A percentile compares a stretch with the other conserved stretches of the same genome.
These are phyloP conservation scores for Polyrhizophydium stewartii DNA, from an alignment of 371 early-diverging fungal species.

Conservation along the genomic window DNA sequence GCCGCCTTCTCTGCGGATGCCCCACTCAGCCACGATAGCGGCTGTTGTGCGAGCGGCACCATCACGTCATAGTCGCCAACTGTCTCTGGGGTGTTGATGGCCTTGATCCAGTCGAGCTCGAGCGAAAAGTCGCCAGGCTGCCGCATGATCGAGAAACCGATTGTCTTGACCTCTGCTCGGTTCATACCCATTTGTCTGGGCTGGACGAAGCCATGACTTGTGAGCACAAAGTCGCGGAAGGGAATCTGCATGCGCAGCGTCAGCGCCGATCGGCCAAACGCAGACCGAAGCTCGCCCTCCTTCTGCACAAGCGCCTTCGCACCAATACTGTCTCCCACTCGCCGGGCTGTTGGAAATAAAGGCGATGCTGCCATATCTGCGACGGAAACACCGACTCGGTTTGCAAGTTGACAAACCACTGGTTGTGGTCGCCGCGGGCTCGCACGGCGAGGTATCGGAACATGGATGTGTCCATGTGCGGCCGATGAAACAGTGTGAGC, in stretches of 20 bases:
- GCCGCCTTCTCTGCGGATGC: too few species aligned
- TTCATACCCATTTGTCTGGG: slow-evolving; percentile 76
- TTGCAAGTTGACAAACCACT: slow-evolving; percentile 87
- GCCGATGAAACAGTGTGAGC: slow-evolving; percentile 66
- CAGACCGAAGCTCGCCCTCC: not conserved
- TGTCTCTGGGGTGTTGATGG: slow-evolving; percentile 67
- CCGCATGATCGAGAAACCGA: slow-evolving; percentile 81
- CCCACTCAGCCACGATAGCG: too few species aligned
- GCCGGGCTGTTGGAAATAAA: slow-evolving; percentile 78
- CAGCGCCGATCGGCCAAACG: not conserved
- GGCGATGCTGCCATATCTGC: slow-evolving; percentile 87
- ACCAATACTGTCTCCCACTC: slow-evolving; percentile 88
- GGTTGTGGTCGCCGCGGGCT: slow-evolving; percentile 70
- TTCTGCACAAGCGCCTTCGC: not conserved
- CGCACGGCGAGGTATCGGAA: slow-evolving; percentile 80
- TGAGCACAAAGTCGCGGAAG: slow-evolving; percentile 85
- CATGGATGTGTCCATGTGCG: slow-evolving; percentile 77
- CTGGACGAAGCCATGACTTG: slow-evolving; percentile 81
- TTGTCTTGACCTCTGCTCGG: slow-evolving; percentile 75
- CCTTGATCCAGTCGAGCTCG: slow-evolving; percentile 88
- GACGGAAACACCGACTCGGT: slow-evolving; percentile 76
- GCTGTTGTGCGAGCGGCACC: slow-evolving; percentile 16
- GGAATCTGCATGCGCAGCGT: slow-evolving; percentile 60
- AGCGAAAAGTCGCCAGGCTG: slow-evolving; percentile 81
- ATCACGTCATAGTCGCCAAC: slow-evolving; percentile 62